These are phyloP conservation scores for Lodderomyces parapsilosis DNA, from an alignment of 1,139 yeast genomes.

Conservation along the genomic window DNA sequence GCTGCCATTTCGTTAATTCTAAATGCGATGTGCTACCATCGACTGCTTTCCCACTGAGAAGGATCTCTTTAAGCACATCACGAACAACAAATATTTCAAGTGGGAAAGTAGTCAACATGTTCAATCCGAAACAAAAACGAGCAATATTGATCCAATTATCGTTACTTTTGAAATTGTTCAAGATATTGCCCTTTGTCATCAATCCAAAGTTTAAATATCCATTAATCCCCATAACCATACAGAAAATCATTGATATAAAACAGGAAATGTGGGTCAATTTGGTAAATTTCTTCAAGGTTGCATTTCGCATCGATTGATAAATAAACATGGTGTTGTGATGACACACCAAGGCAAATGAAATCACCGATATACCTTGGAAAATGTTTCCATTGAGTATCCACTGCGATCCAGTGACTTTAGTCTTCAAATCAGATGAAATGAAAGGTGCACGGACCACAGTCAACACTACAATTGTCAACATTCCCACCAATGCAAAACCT, in stretches of 20 bases:
- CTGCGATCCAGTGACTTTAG: constrained; percentile 42
- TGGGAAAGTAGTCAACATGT: constrained; percentile 93
- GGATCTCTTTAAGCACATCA: constrained; percentile 73
- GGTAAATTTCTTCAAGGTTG: constrained; percentile 73
- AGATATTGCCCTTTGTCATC: constrained; percentile 78
- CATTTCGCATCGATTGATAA: constrained; percentile 75
- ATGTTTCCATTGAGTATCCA: constrained; percentile 64
- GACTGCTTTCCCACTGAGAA: constrained; percentile 26
- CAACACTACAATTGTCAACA: constrained; percentile 73
- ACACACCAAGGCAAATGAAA: constrained; percentile 90
- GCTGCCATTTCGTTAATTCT: constrained; percentile 48
- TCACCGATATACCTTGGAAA: constrained; percentile 87
- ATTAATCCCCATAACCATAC: constrained; percentile 74
- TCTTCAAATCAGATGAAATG: constrained; percentile 46
- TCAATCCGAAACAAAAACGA: constrained; percentile 86
- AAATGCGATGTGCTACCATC: constrained; percentile 33
- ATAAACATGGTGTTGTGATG: constrained; percentile 92
- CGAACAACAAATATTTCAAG: constrained; percentile 86
- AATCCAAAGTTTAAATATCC: constrained; percentile 78
- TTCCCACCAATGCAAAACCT: constrained; percentile 80
- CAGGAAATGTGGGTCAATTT: constrained; percentile 83
- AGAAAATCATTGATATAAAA: constrained; percentile 74
- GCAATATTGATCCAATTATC: constrained; percentile 80
- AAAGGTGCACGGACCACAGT: constrained; percentile 76
- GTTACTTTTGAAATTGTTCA: constrained; percentile 78